A percentile compares a stretch with the other conserved stretches of the same genome.
Conservation (phyloP, 805 yeast genomes). For the Starmera pachycereana region DNA sequence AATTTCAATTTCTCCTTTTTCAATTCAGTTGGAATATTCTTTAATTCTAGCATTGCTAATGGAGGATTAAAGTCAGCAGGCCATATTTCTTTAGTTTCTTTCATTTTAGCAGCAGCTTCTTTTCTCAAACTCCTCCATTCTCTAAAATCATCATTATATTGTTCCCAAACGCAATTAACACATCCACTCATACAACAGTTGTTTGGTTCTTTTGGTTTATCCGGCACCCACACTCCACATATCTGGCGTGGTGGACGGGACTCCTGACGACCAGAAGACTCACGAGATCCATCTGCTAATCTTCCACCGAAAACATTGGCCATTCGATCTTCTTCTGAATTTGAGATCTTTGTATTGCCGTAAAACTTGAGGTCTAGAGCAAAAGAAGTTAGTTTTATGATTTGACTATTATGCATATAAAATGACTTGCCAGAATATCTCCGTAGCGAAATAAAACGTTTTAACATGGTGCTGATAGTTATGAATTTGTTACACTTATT, state of each 20-base stretch:
- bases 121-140: conserved; percentile 63
- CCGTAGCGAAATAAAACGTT: too few species aligned
- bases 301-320: conserved; percentile 45
- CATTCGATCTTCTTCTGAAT: conserved; percentile 37
- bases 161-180: conserved; percentile 94
- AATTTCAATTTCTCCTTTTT: conserved; percentile 18
- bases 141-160: conserved; percentile 76
- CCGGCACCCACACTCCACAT: conserved; percentile 71
- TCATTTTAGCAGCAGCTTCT: conserved; percentile 46
- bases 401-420: too few species aligned
- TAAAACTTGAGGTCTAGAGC: conserved; percentile 7
- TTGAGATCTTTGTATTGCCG: conserved; percentile 22
- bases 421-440: too few species aligned
- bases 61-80: conserved; percentile 58
- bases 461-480: too few species aligned
- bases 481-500: too few species aligned
- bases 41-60: conserved; percentile 26
- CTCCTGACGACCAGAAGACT: conserved; percentile 23
- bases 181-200: conserved; percentile 98
- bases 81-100: conserved; percentile 40
- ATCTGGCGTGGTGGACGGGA: conserved; percentile 15
- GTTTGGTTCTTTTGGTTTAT: conserved; percentile 82
- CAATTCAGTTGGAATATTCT: conserved; percentile 33
- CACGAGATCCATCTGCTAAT: conserved; percentile 39
- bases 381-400: too few species aligned